Conservation (phyloP, 768 basidiomycete genomes). For the Neoboletus magnificus region DNA sequence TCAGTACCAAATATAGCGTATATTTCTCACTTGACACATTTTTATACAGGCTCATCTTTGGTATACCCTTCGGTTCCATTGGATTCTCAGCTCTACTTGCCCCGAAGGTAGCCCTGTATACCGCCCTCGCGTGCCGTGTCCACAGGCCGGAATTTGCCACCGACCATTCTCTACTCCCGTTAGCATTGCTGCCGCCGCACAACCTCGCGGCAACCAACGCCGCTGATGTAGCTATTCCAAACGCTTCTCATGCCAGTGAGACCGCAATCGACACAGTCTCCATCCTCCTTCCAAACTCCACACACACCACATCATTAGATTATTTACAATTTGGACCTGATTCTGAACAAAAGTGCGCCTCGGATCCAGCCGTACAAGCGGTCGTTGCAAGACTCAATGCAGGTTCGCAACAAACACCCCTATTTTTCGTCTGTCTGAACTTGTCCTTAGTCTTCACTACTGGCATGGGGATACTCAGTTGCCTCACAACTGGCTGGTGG, state of each 20-base stretch:
- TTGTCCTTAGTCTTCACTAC: conserved; percentile 53
- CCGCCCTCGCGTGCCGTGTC: conserved; percentile 65
- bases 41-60: conserved; percentile 46
- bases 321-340: neutral
- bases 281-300: conserved; percentile 2
- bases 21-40: neutral
- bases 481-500: conserved; percentile 86
- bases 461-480: conserved; percentile 67
- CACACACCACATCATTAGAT: neutral
- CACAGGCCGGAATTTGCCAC: conserved; percentile 55
- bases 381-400: conserved; percentile 63
- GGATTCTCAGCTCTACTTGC: conserved; percentile 59
- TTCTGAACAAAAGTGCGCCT: conserved; percentile 42
- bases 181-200: neutral
- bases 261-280: neutral
- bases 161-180: neutral
- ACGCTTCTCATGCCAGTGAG: neutral
- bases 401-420: conserved; percentile 37
- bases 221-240: neutral
- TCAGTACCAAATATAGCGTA: conserved; percentile 32
- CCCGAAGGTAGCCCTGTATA: conserved; percentile 71
- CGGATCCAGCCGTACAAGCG: conserved; percentile 73
- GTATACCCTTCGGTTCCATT: conserved; percentile 52
- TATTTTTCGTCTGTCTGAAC: neutral
- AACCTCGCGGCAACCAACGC: neutral